Base-by-base conservation (phyloP, 495 filamentous ascomycete genomes). In the Annulohypoxylon stygium region DNA sequence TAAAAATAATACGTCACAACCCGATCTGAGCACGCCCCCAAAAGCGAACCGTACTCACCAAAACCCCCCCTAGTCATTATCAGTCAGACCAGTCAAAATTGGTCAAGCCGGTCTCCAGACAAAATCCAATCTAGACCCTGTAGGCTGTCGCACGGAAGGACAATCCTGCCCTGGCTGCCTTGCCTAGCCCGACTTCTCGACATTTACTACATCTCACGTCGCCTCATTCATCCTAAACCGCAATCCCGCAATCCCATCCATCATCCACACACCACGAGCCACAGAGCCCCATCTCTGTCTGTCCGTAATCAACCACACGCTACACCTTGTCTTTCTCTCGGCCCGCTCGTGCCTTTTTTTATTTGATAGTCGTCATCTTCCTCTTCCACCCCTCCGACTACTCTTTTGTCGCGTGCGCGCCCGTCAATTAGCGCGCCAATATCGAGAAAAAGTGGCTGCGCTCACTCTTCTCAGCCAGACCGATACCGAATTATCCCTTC, bases 401-500 rank as follows among this genome's bases (percentile, higher is more conserved):
- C 74, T 41, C 26, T 12, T 62, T 62, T 62, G 68, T 69, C 74
- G 76, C 79, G 81, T 79, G 80, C 78, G 69, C 70, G 67, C 76
- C 67, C 64, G 61, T 76, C 71, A 71, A 76, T 71, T 73, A 75
- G 75, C 71, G 75, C 76, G 71, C 76, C 69, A 53, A 67, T 61
- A 60, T 55, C 47, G 45, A 69, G 76, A 76, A 75, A 82, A 79
- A 75, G 79, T 84, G 84, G 84, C 83, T 79, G 82, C 83, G 69
- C 81, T 85, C 73, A 82, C 79, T 62, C 76, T 84, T 50, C 80
- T 83, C 76, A 79, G 71, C 78, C 81, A 80, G 67, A 68, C 76
- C 71, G 80, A 81, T 54, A 76, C 81, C 74, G 82, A 85, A 67
- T 77, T 84, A 64, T 83, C 81, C 59, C 79, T 82, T 48, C 81